A percentile compares a stretch with the other conserved stretches of the same genome.
These are phyloP conservation scores for Exophiala oligosperma DNA, from an alignment of 2,329 filamentous ascomycete genomes.

Conservation along the genomic window DNA sequence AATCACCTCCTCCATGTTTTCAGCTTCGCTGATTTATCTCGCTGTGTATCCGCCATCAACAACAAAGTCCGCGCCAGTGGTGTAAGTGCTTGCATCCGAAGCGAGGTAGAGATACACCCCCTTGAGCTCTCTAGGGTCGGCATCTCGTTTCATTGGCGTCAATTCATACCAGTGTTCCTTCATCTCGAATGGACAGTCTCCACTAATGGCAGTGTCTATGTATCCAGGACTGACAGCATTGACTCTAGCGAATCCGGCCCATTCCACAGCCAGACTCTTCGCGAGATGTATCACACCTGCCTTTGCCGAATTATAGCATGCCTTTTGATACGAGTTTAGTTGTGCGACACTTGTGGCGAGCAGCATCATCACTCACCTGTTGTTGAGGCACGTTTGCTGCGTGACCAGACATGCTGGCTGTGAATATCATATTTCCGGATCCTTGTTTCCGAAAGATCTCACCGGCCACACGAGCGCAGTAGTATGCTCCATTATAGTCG, in stretches of 20 bases:
- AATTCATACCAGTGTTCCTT: constrained; percentile 58
- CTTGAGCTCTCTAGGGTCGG: constrained; percentile 72
- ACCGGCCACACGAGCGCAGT: constrained; percentile 70
- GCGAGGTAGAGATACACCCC: constrained; percentile 77
- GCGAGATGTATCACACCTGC: constrained; percentile 39
- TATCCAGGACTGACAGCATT: constrained; percentile 43
- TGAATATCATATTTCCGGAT: constrained; percentile 75
- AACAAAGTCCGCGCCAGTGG: constrained; percentile 70
- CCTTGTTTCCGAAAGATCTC: constrained; percentile 69
- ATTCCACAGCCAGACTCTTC: constrained; percentile 41
- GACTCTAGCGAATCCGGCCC: constrained; percentile 39
- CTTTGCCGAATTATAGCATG: constrained; percentile 52
- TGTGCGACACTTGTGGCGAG: constrained; percentile 62
- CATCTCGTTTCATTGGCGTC: constrained; percentile 65
- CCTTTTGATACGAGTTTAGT: constrained; percentile 63
- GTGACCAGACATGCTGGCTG: constrained; percentile 74
- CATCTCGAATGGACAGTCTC: constrained; percentile 52
- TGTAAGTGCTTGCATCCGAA: constrained; percentile 77
- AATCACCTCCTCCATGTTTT: too few relatives aligned
- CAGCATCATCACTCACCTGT: not conserved
- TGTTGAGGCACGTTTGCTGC: constrained; percentile 63
- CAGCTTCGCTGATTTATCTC: too few relatives aligned
- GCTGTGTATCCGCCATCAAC: constrained; percentile 71
- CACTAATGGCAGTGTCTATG: constrained; percentile 55
- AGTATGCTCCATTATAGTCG: constrained; percentile 61